Conservation (phyloP, 495 filamentous ascomycete species). For the Aspergillus homomorphus region DNA sequence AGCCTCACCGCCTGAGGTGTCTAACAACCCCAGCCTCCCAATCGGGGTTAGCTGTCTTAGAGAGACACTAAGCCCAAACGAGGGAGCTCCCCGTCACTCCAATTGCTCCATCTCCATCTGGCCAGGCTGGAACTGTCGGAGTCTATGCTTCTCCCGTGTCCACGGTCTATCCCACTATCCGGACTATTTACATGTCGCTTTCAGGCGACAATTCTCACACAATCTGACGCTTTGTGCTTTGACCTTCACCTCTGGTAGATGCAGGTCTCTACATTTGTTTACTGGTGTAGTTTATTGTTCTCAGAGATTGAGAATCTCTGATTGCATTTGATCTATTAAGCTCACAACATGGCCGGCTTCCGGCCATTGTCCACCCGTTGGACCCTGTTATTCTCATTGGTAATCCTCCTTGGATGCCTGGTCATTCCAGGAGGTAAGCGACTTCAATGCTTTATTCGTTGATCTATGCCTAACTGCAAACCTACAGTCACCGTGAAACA, state of each 20-base stretch:
- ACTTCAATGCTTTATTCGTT: background rate
- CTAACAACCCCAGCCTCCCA: slow-evolving; percentile 22
- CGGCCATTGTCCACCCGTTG: slow-evolving; percentile 53
- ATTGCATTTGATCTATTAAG: slow-evolving; percentile 21
- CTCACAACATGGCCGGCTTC: slow-evolving; percentile 36
- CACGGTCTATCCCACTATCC: too few species aligned
- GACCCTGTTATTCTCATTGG: slow-evolving; percentile 48
- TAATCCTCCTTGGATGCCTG: slow-evolving; percentile 39
- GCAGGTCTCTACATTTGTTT: slow-evolving; percentile 28
- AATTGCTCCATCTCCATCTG: slow-evolving; percentile 26
- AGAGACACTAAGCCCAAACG: slow-evolving; percentile 11
- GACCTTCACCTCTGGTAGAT: slow-evolving; percentile 31
- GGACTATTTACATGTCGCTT: background rate
- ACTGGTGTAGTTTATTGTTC: slow-evolving; percentile 17
- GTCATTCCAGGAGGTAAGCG: slow-evolving; percentile 39
- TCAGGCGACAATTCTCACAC: background rate
- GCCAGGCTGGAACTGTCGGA: slow-evolving; percentile 41
- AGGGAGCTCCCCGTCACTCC: slow-evolving; percentile 24
- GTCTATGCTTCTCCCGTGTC: background rate
- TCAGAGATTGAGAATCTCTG: slow-evolving; percentile 41
- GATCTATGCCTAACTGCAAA: slow-evolving; percentile 9
- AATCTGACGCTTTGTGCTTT: slow-evolving; percentile 13
- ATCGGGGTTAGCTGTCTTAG: slow-evolving; percentile 13
- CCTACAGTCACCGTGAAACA: slow-evolving; percentile 78
- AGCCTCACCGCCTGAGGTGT: slow-evolving; percentile 19